Evolutionary conservation across 179 eudicot species (phyloP), one percentile per base, ranked within the genome.

Genomic region (Gypsophila paniculata): DNA sequence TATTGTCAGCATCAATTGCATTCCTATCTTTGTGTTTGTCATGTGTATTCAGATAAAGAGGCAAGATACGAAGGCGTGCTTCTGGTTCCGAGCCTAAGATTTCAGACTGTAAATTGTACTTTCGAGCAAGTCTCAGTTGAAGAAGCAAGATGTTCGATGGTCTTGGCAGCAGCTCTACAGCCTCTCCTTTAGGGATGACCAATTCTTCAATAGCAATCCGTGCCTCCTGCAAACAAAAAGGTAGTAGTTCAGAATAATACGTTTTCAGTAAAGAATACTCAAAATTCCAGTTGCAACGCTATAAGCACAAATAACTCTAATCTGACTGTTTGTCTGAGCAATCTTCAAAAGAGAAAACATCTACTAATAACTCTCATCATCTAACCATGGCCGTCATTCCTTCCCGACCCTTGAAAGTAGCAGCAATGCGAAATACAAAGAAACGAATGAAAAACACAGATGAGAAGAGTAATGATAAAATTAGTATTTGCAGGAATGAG

Each of bases 81-180:
- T 89, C 86, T 17, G 82, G 80, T 25, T 85, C 86, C 46, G 53
- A 6, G 64, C 84, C 90, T 64, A 93, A 72, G 63, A 85, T 84
- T 76, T 87, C 86, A 3, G 90, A 80, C 55, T 78, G 85, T 39
- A 93, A 81, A 75, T 86, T 78, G 82, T 91, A 91, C 58, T 84
- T 87, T 39, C 77, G 71, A 74, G 86, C 79, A 44, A 93, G 88
- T 74, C 84, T 87, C 75, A 82, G 84, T 69, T 93, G 98, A 63
- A 86, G 91, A 25, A 80, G 76, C 70, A 87, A 21, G 49, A 93
- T 82, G 70, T 84, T 79, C 21, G 85, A 70, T 61, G 95, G 76
- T 78, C 98, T 79, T 39, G 96, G 95, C 53, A 93, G 84, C 72
- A 91, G 81, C 80, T 93, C 96, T 42, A 89, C 89, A 8, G 91